A percentile compares a stretch with the other conserved stretches of the same genome.
Conservation (phyloP, 768 basidiomycete species). For the Kwoniella bestiolae region DNA sequence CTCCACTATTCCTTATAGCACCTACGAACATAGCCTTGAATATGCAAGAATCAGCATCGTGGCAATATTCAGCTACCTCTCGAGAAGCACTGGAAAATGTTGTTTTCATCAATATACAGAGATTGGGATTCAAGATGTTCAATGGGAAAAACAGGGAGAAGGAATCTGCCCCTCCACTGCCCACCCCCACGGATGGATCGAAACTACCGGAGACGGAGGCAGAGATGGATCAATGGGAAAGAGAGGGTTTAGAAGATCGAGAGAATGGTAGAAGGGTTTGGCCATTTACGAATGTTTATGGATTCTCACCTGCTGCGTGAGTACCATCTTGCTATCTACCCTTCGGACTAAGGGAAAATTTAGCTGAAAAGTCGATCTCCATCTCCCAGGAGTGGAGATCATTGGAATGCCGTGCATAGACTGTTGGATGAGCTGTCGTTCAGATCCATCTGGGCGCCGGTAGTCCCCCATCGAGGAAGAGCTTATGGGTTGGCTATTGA, state of each 20-base stretch:
- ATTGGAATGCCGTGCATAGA: background rate
- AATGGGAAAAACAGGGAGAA: background rate
- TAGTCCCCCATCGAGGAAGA: conserved; percentile 72
- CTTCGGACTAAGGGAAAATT: too few relatives aligned
- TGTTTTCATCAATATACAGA: conserved; percentile 29
- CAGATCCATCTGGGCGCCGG: conserved; percentile 67
- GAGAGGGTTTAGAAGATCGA: conserved; percentile 8
- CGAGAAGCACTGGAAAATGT: conserved; percentile 39
- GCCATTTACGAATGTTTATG: conserved; percentile 18
- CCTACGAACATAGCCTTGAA: conserved; percentile 44
- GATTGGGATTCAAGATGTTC: conserved; percentile 9
- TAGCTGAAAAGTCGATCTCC: background rate
- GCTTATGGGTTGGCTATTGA: conserved; percentile 74
- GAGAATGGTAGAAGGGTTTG: conserved; percentile 12
- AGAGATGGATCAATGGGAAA: conserved; percentile 14
- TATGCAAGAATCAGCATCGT: conserved; percentile 70
- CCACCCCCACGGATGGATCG: background rate
- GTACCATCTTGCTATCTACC: background rate
- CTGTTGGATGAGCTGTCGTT: conserved; percentile 60
- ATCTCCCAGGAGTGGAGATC: conserved; percentile 8
- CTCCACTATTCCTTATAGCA: conserved; percentile 67
- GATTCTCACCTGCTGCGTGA: conserved; percentile 16
- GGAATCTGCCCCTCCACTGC: background rate
- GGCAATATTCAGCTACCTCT: conserved; percentile 69
- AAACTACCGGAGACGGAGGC: background rate